These are phyloP conservation scores for Trypanosoma caninum DNA, from an alignment of 208 protist genomes.

Conservation along the genomic window DNA sequence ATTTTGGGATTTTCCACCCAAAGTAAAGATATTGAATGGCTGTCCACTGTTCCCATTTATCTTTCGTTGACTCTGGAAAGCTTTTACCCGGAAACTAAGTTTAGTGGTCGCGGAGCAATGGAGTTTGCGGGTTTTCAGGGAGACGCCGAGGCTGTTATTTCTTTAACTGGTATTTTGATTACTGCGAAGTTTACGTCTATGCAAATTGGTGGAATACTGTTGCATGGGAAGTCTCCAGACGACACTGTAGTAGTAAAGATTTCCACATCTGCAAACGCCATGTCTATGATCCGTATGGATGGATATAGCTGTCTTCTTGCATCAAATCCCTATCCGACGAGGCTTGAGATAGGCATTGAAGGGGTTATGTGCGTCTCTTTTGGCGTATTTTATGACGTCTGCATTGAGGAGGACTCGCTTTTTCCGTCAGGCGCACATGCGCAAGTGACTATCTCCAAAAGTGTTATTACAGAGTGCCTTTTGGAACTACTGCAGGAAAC, in stretches of 20 bases:
- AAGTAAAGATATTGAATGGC: slow-evolving; percentile 14
- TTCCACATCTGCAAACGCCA: not conserved
- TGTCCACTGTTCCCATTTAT: slow-evolving; percentile 11
- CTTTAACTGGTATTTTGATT: slow-evolving; percentile 6
- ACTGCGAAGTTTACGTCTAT: slow-evolving; percentile 4
- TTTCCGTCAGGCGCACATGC: slow-evolving; percentile 28
- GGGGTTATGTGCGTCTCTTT: slow-evolving; percentile 28
- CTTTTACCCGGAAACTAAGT: not conserved
- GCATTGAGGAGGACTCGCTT: slow-evolving; percentile 40
- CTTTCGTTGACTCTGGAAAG: slow-evolving; percentile 10
- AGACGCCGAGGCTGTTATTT: slow-evolving; percentile 7
- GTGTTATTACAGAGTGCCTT: slow-evolving; percentile 27
- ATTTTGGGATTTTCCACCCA: not conserved
- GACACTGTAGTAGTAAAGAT: slow-evolving; percentile 10
- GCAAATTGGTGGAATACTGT: slow-evolving; percentile 15
- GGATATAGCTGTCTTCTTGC: slow-evolving; percentile 26
- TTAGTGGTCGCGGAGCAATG: slow-evolving; percentile 16
- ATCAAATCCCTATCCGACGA: slow-evolving; percentile 13
- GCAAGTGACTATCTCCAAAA: slow-evolving; percentile 27
- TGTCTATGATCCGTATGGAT: slow-evolving; percentile 18
- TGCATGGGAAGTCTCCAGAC: slow-evolving; percentile 11
- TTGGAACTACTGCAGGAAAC: slow-evolving; percentile 25
- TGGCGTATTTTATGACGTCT: slow-evolving; percentile 29
- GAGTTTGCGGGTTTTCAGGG: slow-evolving; percentile 13
- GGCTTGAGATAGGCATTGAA: slow-evolving; percentile 21